Base-by-base conservation (phyloP, 352 stramenopile species). In the Phytophthora ohioensis region DNA sequence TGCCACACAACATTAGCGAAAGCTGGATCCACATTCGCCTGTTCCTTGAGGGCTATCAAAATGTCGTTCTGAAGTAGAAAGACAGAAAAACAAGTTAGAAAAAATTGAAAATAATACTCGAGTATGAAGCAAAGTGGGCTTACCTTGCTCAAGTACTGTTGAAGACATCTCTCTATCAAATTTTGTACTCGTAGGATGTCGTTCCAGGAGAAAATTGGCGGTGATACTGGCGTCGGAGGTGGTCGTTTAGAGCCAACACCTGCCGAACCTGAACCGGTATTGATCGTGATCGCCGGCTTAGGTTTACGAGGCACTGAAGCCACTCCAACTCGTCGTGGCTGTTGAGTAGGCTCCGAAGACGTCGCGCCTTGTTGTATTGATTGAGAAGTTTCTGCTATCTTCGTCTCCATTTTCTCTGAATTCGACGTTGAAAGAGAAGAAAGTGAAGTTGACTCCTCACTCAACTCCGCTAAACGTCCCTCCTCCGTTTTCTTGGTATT, bases 131-230 rank as follows among this genome's bases (percentile, higher is more conserved):
- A 5, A 15, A 51, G 12, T 27, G n/a, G 46, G 13, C 34, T 41
- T 62, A 93, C 88, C 87, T 97, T 95, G 70, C 76, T 97, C 66
- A 97, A 82, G 71, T 96, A 97, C 57, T 97, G 90, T 57, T 97
- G 89, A 13, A 98, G 75, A 69, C 92, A 98, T 12, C 89, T 81
- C 76, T 97, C 90, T 52, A 97, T 97, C 38, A 97, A 79, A 54
- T 95, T 95, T 63, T 97, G 91, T 5, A 97, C 91, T 1, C 78
- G 78, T 12, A 97, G 75, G 64, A 97, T 96, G 32, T 97, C 89
- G 27, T 92, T 91, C 91, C 91, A 97, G 3, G 91, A 95, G 58
- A 96, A 91, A 11, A 65, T 73, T 35, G 79, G 71, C 0, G 64
- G 57, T 4, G 75, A 76, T 13, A 68, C 71, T 6, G 68, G 73